phyloP scores from a whole-genome alignment of 495 filamentous ascomycete species.

The Penicillium robsamsonii region DNA sequence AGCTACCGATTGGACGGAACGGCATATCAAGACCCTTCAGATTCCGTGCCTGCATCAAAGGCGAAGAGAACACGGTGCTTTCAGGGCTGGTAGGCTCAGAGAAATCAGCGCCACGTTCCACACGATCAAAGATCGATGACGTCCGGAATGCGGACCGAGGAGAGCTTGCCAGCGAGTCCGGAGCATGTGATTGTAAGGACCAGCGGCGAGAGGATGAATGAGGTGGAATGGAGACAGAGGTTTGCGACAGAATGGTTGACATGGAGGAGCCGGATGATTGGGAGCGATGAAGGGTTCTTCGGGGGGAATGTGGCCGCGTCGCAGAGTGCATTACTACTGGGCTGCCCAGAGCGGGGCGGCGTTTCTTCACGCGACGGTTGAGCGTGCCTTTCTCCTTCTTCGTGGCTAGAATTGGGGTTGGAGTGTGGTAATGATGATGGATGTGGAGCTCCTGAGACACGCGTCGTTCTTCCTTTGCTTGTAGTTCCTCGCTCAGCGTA shows the following conservation, averaged over 20 bases:
- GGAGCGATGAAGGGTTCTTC: slow-evolving; percentile 39
- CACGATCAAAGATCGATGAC: slow-evolving; percentile 74
- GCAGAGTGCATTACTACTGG: slow-evolving; percentile 60
- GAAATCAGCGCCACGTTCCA: slow-evolving; percentile 52
- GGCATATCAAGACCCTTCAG: slow-evolving; percentile 55
- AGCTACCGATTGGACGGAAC: slow-evolving; percentile 40
- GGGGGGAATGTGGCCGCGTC: slow-evolving; percentile 39
- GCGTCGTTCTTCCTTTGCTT: slow-evolving; percentile 47
- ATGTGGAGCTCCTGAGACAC: slow-evolving; percentile 78
- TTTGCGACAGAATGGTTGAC: slow-evolving; percentile 60
- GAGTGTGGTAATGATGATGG: slow-evolving; percentile 86
- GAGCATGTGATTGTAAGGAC: slow-evolving; percentile 65
- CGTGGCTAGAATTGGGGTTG: slow-evolving; percentile 33
- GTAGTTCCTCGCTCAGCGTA: slow-evolving; percentile 69
- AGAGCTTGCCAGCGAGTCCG: slow-evolving; percentile 77
- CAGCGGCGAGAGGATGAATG: slow-evolving; percentile 52
- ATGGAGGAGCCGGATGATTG: slow-evolving; percentile 49
- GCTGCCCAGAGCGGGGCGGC: slow-evolving; percentile 54
- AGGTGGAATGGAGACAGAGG: slow-evolving; percentile 59
- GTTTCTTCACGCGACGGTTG: slow-evolving; percentile 65
- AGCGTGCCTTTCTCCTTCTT: slow-evolving; percentile 52
- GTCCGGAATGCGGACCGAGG: slow-evolving; percentile 71
- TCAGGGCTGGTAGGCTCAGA: slow-evolving; percentile 76
- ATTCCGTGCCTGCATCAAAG: slow-evolving; percentile 41
- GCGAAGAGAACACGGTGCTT: slow-evolving; percentile 57